These are phyloP conservation scores for Synchytrium microbalum DNA, from an alignment of 371 early-diverging fungal species.

Conservation along the genomic window DNA sequence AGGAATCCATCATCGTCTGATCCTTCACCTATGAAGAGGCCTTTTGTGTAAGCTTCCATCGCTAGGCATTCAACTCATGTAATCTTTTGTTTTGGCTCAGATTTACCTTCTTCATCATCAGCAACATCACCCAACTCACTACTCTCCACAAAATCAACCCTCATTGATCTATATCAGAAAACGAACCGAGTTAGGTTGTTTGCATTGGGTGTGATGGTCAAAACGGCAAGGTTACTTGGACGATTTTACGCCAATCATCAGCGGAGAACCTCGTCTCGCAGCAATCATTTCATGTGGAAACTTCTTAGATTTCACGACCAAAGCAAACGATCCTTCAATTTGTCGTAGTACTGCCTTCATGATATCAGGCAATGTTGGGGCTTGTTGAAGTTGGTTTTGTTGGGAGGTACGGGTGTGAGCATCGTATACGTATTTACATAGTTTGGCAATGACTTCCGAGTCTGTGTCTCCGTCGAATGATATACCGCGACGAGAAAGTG, in stretches of 20 bases:
- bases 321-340: constrained; percentile 61
- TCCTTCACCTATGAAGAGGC: too few relatives aligned
- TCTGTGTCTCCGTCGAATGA: constrained; percentile 62
- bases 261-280: constrained; percentile 54
- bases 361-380: constrained; percentile 30
- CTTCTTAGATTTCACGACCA: constrained; percentile 50
- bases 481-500: constrained; percentile 46
- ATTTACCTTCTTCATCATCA: constrained; percentile 57
- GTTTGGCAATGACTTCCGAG: constrained; percentile 60
- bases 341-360: constrained; percentile 46
- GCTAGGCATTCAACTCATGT: too few relatives aligned
- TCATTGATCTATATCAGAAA: too few relatives aligned
- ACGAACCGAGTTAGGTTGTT: too few relatives aligned
- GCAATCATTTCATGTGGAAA: constrained; percentile 62
- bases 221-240: constrained; percentile 52
- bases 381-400: constrained; percentile 26
- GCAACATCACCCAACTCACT: too few relatives aligned
- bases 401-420: too few relatives aligned
- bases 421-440: constrained; percentile 56
- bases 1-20: too few relatives aligned
- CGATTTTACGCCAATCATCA: constrained; percentile 59
- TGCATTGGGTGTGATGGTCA: too few relatives aligned
- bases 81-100: constrained; percentile 6
- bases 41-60: too few relatives aligned
- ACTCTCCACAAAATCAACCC: too few relatives aligned